Conservation (phyloP, 2,329 filamentous ascomycete species). For the Fonsecaea nubica region DNA sequence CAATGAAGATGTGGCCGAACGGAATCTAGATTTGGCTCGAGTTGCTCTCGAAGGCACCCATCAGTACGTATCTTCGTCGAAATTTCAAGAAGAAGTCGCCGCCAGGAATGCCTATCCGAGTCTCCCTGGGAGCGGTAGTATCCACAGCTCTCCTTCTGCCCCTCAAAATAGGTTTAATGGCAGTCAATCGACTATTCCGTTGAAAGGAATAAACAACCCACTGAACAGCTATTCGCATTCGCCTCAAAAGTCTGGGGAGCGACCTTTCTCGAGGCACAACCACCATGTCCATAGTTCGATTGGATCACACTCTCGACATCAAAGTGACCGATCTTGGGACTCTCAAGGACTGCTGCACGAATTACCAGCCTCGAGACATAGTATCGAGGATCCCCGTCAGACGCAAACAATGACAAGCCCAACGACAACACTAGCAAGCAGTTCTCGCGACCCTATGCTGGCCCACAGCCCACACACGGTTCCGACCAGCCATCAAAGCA, state of each 20-base stretch:
- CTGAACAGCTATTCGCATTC: constrained; percentile 12
- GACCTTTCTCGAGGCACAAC: constrained; percentile 11
- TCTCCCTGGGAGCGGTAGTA: constrained; percentile 13
- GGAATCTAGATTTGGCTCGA: constrained; percentile 32
- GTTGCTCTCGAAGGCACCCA: constrained; percentile 31
- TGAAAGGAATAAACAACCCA: constrained; percentile 8
- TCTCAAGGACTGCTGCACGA: constrained; percentile 11
- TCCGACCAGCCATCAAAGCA: background rate
- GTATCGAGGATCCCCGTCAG: background rate
- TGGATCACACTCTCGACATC: constrained; percentile 16
- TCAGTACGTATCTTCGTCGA: constrained; percentile 30
- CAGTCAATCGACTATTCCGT: background rate
- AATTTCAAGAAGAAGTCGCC: constrained; percentile 40
- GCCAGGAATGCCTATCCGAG: constrained; percentile 36
- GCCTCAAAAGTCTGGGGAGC: constrained; percentile 12
- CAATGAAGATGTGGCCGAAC: constrained; percentile 39
- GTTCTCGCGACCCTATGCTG: background rate
- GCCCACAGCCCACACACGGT: background rate
- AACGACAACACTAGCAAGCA: background rate
- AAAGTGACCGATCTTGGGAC: constrained; percentile 12
- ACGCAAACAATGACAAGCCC: constrained; percentile 1
- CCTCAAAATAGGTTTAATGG: background rate
- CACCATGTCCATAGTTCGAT: constrained; percentile 10
- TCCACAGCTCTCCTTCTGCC: constrained; percentile 12
- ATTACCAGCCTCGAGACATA: constrained; percentile 2